Base-by-base conservation (phyloP, 2,329 filamentous ascomycete genomes). In the Penicillium concentricum region DNA sequence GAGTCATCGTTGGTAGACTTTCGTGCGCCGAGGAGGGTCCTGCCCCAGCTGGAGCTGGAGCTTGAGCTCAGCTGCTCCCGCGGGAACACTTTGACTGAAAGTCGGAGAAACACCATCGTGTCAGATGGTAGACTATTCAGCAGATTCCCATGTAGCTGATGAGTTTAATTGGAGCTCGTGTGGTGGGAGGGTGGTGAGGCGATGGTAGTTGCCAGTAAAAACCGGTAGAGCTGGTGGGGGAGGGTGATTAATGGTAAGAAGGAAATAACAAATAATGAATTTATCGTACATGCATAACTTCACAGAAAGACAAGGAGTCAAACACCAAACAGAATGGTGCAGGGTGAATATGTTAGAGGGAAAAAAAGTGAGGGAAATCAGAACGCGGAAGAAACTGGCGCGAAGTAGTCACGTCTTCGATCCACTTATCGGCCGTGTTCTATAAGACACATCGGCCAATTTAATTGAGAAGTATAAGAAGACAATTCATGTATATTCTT, bases 91-190 rank as follows among this genome's bases (percentile, higher is more conserved):
- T 73, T 72, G 28, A 75, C 67, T 16, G 69, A 67, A 4, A 75
- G 64, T n/a, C 73, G 72, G 18, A 76, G 63, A 32, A 72, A 66
- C 43, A 75, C 72, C 72, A 76, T 74, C 20, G 7, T 20, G 13
- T 18, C 20, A 20, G 12, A 34, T 16, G 1, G 8, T 5, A 5
- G 0, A n/a, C n/a, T 30, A 28, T 0, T 16, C 5, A 20, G 34
- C 20, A 6, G n/a, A 22, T 13, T 2, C 10, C 15, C 22, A 38
- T 15, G 18, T 9, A 20, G 16, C 7, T 15, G 8, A n/a, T 16
- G 5, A 30, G 16, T 16, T 28, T 13, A 16, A 10, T 16, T 26
- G 12, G 49, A 26, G 16, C 1, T 7, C 26, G 26, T n/a, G 43
- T 39, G 20, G 16, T n/a, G 43, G 26, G 12, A n/a, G 15, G 24